Conservation (phyloP, 2,329 filamentous ascomycete genomes). For the Fusarium goolgardi region DNA sequence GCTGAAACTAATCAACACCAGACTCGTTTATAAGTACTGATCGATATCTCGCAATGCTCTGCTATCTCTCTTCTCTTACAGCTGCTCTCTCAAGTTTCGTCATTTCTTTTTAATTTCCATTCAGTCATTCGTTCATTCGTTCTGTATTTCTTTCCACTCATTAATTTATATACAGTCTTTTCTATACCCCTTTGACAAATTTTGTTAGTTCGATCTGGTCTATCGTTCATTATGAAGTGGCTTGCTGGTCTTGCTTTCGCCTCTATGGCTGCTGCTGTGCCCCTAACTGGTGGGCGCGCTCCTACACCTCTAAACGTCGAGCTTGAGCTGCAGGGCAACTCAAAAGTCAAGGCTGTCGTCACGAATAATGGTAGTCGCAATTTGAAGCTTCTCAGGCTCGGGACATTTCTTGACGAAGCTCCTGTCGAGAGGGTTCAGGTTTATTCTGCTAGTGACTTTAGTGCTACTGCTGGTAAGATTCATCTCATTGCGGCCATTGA, state of each 20-base stretch:
- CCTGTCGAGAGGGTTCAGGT: slow-evolving; percentile 66
- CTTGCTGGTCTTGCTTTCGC: slow-evolving; percentile 46
- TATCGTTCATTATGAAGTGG: slow-evolving; percentile 45
- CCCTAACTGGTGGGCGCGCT: slow-evolving; percentile 49
- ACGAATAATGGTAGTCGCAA: slow-evolving; percentile 63
- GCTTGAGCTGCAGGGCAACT: slow-evolving; percentile 62
- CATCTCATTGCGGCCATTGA: no score
- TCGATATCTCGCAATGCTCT: slow-evolving; percentile 14
- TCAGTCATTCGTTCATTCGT: slow-evolving; percentile 15
- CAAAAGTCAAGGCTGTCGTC: slow-evolving; percentile 64
- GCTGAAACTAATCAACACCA: slow-evolving; percentile 1
- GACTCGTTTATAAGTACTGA: slow-evolving; percentile 36
- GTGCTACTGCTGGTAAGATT: slow-evolving; percentile 49
- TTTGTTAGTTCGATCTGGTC: slow-evolving; percentile 29
- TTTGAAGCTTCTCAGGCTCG: slow-evolving; percentile 65
- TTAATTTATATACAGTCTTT: slow-evolving; percentile 8
- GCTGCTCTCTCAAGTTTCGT: slow-evolving; percentile 8
- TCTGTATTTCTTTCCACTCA: slow-evolving; percentile 2
- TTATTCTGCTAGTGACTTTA: slow-evolving; percentile 51
- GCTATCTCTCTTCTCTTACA: slow-evolving; percentile 1
- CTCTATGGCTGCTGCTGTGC: slow-evolving; percentile 43
- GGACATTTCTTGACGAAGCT: slow-evolving; percentile 64
- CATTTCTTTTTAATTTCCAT: slow-evolving; percentile 5
- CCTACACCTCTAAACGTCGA: slow-evolving; percentile 57
- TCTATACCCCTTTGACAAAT: background rate